Evolutionary conservation across 805 yeast genomes (phyloP).

Genomic region (Yarrowia divulgata): DNA sequence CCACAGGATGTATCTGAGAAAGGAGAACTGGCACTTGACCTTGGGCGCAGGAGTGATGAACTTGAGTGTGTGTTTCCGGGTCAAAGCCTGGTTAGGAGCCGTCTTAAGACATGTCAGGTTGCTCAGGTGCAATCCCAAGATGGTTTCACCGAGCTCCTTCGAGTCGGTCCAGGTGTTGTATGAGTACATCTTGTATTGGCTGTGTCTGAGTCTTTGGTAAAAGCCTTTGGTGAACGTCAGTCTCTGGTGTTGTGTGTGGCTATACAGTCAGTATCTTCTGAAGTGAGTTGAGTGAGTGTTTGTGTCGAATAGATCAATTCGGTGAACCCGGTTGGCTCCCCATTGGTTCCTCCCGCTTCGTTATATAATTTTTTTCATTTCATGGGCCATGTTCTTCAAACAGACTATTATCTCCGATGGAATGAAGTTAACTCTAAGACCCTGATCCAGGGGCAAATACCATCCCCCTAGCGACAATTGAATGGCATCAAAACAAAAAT

Average conservation of each 20-base stretch:
- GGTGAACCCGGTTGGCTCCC: neutral
- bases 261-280: too few species aligned
- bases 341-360: neutral
- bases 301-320: neutral
- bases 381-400: constrained; percentile 1
- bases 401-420: constrained; percentile 33
- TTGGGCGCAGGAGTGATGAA: constrained; percentile 20
- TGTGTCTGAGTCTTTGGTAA: neutral
- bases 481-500: neutral
- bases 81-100: neutral
- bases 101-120: constrained; percentile 18
- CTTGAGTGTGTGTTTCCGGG: constrained; percentile 10
- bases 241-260: neutral
- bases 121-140: constrained; percentile 5
- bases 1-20: constrained; percentile 16
- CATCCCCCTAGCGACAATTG: neutral
- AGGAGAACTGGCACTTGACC: constrained; percentile 6
- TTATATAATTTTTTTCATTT: neutral
- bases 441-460: constrained; percentile 7
- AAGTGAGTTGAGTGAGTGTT: neutral
- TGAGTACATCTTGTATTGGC: neutral
- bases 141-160: constrained; percentile 16
- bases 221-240: neutral
- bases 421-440: constrained; percentile 31
- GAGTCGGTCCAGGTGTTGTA: constrained; percentile 11